Conservation (phyloP, 306 rosid species). For the Quercus ilex region DNA sequence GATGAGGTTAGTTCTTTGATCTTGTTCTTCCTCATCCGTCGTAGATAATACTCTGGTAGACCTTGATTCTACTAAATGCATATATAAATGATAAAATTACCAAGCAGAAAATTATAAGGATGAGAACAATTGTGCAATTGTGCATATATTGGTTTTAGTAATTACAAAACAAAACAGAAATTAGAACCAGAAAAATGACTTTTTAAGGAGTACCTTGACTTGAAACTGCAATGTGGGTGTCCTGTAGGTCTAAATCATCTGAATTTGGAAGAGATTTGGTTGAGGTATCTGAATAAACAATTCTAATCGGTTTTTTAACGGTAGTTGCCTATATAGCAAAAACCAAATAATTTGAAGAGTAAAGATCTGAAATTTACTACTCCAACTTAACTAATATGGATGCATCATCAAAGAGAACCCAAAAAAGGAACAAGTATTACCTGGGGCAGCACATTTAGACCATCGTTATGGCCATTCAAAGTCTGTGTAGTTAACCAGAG, state of each 20-base stretch:
- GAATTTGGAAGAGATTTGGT: no score
- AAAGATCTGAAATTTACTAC: neutral
- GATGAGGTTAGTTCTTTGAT: no score
- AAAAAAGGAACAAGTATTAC: conserved; percentile 17
- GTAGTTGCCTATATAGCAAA: no score
- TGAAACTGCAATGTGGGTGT: no score
- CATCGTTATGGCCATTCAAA: conserved; percentile 48
- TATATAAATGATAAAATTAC: conserved; percentile 18
- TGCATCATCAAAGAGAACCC: conserved; percentile 3
- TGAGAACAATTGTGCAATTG: neutral
- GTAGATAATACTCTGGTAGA: conserved; percentile 66
- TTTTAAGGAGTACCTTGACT: no score
- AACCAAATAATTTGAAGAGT: no score
- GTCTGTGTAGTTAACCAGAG: conserved; percentile 23
- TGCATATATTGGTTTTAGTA: neutral
- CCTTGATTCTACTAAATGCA: conserved; percentile 37
- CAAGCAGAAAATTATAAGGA: neutral
- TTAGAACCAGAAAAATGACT: no score
- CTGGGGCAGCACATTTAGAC: conserved; percentile 74
- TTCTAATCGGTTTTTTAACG: no score
- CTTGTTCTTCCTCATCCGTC: conserved; percentile 42
- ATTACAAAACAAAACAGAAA: conserved; percentile 11
- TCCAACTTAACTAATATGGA: neutral
- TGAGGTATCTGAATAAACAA: no score
- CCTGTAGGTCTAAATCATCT: no score